Evolutionary conservation across 129 eudicot genomes (phyloP).

Genomic region (Erigeron canadensis): DNA sequence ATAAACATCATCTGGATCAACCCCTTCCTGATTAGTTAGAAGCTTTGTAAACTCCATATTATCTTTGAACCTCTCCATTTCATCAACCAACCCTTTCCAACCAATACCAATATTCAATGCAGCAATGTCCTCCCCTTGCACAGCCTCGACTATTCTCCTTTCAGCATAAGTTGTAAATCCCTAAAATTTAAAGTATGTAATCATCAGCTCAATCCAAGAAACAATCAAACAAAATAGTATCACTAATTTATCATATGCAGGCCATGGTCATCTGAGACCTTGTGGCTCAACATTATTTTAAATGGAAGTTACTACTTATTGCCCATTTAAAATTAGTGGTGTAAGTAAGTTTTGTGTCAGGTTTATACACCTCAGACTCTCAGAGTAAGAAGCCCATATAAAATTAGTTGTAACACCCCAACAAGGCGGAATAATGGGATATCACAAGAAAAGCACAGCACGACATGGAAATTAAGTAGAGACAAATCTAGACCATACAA

Average conservation of each 20-base stretch:
- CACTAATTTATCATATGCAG: background rate
- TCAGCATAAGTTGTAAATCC: slow-evolving; percentile 98
- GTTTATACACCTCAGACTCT: no score
- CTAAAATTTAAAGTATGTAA: slow-evolving; percentile 25
- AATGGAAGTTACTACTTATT: no score
- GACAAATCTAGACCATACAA: no score
- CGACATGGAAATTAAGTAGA: no score
- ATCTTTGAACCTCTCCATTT: slow-evolving; percentile 89
- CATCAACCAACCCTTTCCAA: slow-evolving; percentile 84
- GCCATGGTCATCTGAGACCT: no score
- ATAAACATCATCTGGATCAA: slow-evolving; percentile 94
- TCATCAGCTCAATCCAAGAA: background rate
- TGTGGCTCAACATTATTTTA: no score
- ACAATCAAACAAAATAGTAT: background rate
- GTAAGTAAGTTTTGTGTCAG: no score
- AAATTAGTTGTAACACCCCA: no score
- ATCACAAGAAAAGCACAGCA: no score
- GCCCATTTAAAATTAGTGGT: no score
- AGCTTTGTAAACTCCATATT: slow-evolving; percentile 94
- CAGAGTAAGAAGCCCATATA: no score
- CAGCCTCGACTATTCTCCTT: slow-evolving; percentile 93
- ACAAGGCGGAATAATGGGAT: no score
- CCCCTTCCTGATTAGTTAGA: slow-evolving; percentile 82
- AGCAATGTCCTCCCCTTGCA: slow-evolving; percentile 86
- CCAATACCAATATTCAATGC: slow-evolving; percentile 82